Conservation (phyloP, 1,284 basidiomycete genomes). For the Apiotrichum gamsii region DNA sequence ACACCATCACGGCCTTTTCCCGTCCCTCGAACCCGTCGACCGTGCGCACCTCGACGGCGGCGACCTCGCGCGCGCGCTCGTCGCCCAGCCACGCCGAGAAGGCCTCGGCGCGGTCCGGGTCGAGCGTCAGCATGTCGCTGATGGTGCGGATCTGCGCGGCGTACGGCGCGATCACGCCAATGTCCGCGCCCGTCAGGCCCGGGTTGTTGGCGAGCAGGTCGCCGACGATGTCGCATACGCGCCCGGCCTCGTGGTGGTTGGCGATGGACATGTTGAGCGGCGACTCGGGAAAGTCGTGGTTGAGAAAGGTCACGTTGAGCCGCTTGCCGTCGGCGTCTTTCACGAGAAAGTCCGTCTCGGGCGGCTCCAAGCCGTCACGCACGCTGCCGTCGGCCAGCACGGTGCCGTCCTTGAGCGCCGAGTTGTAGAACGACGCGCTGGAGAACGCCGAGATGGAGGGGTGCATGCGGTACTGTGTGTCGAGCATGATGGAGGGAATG, state of each 20-base stretch:
- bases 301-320: slow-evolving; percentile 62
- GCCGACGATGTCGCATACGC: slow-evolving; percentile 70
- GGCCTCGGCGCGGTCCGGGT: slow-evolving; percentile 45
- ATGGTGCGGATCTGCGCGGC: slow-evolving; percentile 69
- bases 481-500: slow-evolving; percentile 79
- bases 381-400: slow-evolving; percentile 56
- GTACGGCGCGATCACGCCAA: slow-evolving; percentile 84
- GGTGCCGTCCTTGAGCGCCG: slow-evolving; percentile 65
- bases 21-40: slow-evolving; percentile 91
- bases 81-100: slow-evolving; percentile 59
- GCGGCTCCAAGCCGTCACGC: slow-evolving; percentile 54
- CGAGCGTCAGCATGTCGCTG: slow-evolving; percentile 53
- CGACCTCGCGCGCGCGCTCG: slow-evolving; percentile 59
- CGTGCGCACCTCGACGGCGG: slow-evolving; percentile 71
- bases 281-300: slow-evolving; percentile 65
- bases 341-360: slow-evolving; percentile 50
- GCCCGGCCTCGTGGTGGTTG: slow-evolving; percentile 67
- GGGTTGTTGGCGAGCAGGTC: slow-evolving; percentile 69
- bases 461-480: slow-evolving; percentile 93
- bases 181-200: slow-evolving; percentile 60
- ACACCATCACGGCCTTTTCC: slow-evolving; percentile 85
- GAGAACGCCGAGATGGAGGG: slow-evolving; percentile 81
- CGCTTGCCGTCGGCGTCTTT: slow-evolving; percentile 12
- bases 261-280: slow-evolving; percentile 61
- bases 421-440: slow-evolving; percentile 72